Conservation (phyloP, 2,329 filamentous ascomycete genomes). For the Penicillium palitans region DNA sequence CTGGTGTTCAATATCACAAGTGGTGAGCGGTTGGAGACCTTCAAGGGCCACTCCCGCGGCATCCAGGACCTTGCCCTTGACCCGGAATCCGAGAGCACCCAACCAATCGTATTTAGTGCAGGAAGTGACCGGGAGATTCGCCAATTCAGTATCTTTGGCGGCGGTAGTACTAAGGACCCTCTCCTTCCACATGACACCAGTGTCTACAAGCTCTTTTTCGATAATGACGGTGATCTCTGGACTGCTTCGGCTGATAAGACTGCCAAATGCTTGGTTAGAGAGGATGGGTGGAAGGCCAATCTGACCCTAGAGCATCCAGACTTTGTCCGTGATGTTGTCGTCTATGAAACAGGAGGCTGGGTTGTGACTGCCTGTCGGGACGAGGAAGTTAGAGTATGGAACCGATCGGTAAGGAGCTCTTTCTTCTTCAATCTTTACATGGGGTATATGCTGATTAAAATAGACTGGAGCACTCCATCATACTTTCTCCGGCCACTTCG, state of each 20-base stretch:
- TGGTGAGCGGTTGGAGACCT: slow-evolving; percentile 68
- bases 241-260: slow-evolving; percentile 91
- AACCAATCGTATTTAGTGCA: slow-evolving; percentile 69
- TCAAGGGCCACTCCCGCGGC: slow-evolving; percentile 77
- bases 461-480: slow-evolving; percentile 71
- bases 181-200: slow-evolving; percentile 87
- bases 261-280: slow-evolving; percentile 73
- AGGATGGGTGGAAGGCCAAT: slow-evolving; percentile 68
- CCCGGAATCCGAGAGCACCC: slow-evolving; percentile 47
- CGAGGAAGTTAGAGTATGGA: slow-evolving; percentile 90
- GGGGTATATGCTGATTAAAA: slow-evolving; percentile 30
- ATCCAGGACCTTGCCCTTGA: slow-evolving; percentile 79
- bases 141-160: slow-evolving; percentile 52
- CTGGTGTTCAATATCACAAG: slow-evolving; percentile 77
- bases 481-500: slow-evolving; percentile 79
- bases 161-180: slow-evolving; percentile 53
- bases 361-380: slow-evolving; percentile 86
- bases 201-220: slow-evolving; percentile 78
- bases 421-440: background rate
- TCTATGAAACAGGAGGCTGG: slow-evolving; percentile 69
- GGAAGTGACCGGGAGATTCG: slow-evolving; percentile 79
- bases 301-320: slow-evolving; percentile 78
- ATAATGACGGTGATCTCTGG: slow-evolving; percentile 75
- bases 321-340: slow-evolving; percentile 80
- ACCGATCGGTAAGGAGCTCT: slow-evolving; percentile 52